phyloP scores from a whole-genome alignment of 805 yeast genomes.

The Metschnikowia gelsemii region DNA sequence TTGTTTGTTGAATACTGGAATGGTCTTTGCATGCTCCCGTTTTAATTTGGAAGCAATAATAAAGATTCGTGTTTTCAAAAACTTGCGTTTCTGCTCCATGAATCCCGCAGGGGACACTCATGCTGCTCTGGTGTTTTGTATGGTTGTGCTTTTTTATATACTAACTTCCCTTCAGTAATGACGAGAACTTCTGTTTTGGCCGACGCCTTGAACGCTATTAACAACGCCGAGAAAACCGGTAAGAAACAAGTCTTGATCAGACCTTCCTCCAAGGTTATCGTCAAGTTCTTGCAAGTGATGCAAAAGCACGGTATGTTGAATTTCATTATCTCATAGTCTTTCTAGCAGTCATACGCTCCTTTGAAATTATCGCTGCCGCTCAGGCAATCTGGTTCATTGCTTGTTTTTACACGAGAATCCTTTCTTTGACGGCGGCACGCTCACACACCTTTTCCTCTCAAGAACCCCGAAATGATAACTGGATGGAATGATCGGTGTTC shows the following conservation, averaged over 20 bases:
- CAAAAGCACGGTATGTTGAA: constrained; percentile 32
- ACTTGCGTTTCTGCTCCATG: constrained; percentile 19
- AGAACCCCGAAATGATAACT: constrained; percentile 93
- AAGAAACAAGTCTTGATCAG: constrained; percentile 38
- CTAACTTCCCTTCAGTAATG: constrained; percentile 23
- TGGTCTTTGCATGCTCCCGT: no score
- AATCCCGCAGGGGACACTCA: constrained; percentile 24
- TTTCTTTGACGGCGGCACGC: no score
- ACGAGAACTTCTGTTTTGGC: constrained; percentile 39
- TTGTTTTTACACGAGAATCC: constrained; percentile 1
- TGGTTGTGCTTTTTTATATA: constrained; percentile 17
- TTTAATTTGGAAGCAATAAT: neutral
- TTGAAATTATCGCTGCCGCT: no score
- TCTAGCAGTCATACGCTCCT: neutral
- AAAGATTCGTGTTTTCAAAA: no score
- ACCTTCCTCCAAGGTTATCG: constrained; percentile 37
- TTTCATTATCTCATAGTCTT: neutral
- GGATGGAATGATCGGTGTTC: constrained; percentile 88
- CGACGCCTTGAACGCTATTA: constrained; percentile 37
- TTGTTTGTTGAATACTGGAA: no score
- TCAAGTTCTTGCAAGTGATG: constrained; percentile 33
- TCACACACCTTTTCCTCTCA: no score
- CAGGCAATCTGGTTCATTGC: no score
- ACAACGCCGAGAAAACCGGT: constrained; percentile 40
- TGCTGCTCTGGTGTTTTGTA: constrained; percentile 24